These are phyloP conservation scores for Cordyceps fumosorosea DNA, from an alignment of 2,329 filamentous ascomycete genomes.

Conservation along the genomic window DNA sequence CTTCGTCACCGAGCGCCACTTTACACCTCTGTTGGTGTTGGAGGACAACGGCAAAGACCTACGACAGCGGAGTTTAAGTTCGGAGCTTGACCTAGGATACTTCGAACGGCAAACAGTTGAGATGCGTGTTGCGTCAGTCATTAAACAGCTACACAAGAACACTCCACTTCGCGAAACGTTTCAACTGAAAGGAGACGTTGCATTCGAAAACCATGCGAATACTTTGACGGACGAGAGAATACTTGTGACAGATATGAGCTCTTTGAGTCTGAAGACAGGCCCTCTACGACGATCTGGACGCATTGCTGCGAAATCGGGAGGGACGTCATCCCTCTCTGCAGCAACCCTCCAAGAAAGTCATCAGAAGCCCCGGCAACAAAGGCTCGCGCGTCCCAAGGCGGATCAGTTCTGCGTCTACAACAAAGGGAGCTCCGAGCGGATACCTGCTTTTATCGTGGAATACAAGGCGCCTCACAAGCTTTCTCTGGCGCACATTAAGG, in stretches of 20 bases:
- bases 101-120: constrained; percentile 7
- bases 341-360: background rate
- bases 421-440: background rate
- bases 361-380: background rate
- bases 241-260: background rate
- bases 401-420: constrained; percentile 2
- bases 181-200: constrained; percentile 2
- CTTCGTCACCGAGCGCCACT: background rate
- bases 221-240: background rate
- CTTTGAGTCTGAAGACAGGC: background rate
- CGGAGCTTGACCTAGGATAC: constrained; percentile 4
- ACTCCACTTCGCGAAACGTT: background rate
- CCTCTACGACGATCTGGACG: background rate
- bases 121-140: background rate
- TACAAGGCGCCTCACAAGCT: too few relatives aligned
- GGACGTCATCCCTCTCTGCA: background rate
- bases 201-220: constrained; percentile 3
- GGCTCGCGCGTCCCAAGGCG: background rate
- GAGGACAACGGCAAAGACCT: background rate
- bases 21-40: background rate
- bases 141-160: background rate
- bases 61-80: background rate
- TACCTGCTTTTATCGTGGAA: too few relatives aligned
- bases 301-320: background rate
- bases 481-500: too few relatives aligned